Evolutionary conservation across 2,329 filamentous ascomycete genomes (phyloP), one percentile per base, ranked within the genome.

Genomic region (Gaeumannomyces tritici): DNA sequence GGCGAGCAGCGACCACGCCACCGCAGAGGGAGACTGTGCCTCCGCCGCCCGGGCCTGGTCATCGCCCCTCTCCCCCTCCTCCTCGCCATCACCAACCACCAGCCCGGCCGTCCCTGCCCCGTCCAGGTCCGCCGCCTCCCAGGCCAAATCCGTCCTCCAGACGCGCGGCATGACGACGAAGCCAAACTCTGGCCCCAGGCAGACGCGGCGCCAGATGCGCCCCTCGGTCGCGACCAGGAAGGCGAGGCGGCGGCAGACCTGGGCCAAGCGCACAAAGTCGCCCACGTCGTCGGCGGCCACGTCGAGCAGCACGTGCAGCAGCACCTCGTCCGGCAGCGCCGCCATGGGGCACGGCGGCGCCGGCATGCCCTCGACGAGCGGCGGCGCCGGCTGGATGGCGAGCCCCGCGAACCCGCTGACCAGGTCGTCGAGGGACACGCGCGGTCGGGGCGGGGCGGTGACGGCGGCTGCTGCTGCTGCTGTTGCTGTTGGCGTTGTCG

Each of bases 221-320:
- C 96, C 89, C 72, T 98, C 93, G 7, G 89, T 90, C 33, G 86
- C 80, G 60, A 96, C 88, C 26, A 98, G 83, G 72, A 89, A 97
- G 27, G 93, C 92, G 56, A 98, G 78, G 18, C 89, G 85, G 73
- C 91, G 96, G 78, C 93, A 98, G 3, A 96, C 93, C 65, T 88
- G 84, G 0, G 91, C 83, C 21, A 93, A 79, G 28, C 90, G 88
- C 26, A 83, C 83, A 68, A 96, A 93, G 54, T 89, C 85, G 3
- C 88, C 89, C 0, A 96, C 81, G 67, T 99, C 95, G 33, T 79
- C 71, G 57, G 89, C 72, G 1, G 91, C 93, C 0, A 95, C 76
- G 63, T 91, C 84, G 12, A 78, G 79, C 18, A 98, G 75, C 58
- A 98, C 89, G 66, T 96, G 89, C 1, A 90, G 79, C 18, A 98